phyloP scores from a whole-genome alignment of 345 rosid genomes.

The Rhodamnia rubescens region DNA sequence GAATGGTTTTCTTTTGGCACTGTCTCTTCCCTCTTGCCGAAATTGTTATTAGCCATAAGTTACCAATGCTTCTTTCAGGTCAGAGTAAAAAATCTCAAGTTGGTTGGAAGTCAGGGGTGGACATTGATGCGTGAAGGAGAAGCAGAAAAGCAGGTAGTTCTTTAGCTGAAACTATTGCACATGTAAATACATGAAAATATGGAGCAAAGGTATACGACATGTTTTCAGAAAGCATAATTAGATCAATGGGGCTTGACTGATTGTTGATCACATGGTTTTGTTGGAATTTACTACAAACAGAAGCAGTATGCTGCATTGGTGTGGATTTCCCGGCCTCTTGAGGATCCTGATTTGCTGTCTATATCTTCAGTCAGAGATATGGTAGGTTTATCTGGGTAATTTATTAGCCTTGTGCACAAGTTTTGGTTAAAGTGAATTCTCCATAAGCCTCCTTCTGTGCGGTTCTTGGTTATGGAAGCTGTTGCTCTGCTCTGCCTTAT shows the following conservation, averaged over 20 bases:
- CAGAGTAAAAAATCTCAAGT: constrained; percentile 53
- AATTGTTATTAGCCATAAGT: not conserved
- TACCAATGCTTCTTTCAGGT: constrained; percentile 35
- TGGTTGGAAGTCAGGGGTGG: constrained; percentile 71
- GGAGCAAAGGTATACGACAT: not conserved
- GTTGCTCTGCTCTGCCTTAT: not conserved
- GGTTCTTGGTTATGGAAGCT: not conserved
- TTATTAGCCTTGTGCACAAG: not conserved
- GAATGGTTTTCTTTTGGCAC: not conserved
- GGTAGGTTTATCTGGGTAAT: constrained; percentile 23
- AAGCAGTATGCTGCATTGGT: constrained; percentile 92
- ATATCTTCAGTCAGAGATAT: constrained; percentile 51
- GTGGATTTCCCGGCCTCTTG: constrained; percentile 88
- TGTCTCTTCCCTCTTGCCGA: not conserved
- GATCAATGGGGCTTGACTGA: not conserved
- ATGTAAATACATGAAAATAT: not conserved
- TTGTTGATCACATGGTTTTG: not conserved
- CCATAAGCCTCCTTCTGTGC: not conserved
- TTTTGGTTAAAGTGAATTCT: not conserved
- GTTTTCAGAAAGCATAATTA: not conserved
- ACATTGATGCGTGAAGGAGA: constrained; percentile 94
- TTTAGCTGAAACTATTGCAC: not conserved
- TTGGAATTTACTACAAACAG: constrained; percentile 25
- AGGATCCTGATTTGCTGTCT: constrained; percentile 43
- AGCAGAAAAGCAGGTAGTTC: constrained; percentile 78